A percentile compares a stretch with the other conserved stretches of the same genome.
Conservation (phyloP, 164 flowering plant species). For the Taxillus chinensis region DNA sequence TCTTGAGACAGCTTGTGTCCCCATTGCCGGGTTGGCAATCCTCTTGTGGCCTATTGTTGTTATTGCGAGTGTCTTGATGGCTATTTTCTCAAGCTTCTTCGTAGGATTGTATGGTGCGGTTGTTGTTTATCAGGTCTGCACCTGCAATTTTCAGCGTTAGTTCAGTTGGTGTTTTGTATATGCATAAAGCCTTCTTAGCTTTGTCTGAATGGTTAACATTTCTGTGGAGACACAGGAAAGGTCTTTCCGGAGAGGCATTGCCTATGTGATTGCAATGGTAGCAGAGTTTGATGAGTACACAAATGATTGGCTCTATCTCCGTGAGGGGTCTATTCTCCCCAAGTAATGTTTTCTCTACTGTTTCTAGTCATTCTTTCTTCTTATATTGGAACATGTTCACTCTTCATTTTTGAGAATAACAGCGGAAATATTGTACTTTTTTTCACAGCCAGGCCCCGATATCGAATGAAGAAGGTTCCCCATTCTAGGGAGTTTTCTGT, state of each 20-base stretch:
- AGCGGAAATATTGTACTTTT: conserved; percentile 11
- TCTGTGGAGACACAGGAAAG: conserved; percentile 46
- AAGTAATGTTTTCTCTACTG: conserved; percentile 38
- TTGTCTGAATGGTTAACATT: neutral
- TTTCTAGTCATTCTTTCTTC: neutral
- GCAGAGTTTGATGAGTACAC: conserved; percentile 96
- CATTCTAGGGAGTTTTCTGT: conserved; percentile 41
- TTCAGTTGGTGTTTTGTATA: too few species aligned
- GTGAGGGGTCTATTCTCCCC: conserved; percentile 83
- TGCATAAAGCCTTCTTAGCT: too few species aligned
- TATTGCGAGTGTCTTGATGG: conserved; percentile 51
- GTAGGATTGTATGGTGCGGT: conserved; percentile 71
- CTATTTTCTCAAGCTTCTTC: conserved; percentile 72
- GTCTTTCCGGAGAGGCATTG: conserved; percentile 66
- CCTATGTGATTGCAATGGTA: conserved; percentile 84
- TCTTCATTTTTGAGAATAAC: conserved; percentile 3
- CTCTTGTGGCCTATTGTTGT: conserved; percentile 88
- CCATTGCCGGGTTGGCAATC: conserved; percentile 85
- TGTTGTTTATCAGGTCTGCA: conserved; percentile 72
- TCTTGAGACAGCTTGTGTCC: conserved; percentile 88
- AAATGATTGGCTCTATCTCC: conserved; percentile 86
- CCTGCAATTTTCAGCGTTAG: neutral
- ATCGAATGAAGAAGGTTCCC: conserved; percentile 37
- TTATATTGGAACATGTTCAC: conserved; percentile 2
- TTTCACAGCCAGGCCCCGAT: conserved; percentile 66